A percentile compares a stretch with the other conserved stretches of the same genome.
Evolutionary conservation across 2,329 filamentous ascomycete species (phyloP).

Genomic region (Colletotrichum brevisporum): DNA sequence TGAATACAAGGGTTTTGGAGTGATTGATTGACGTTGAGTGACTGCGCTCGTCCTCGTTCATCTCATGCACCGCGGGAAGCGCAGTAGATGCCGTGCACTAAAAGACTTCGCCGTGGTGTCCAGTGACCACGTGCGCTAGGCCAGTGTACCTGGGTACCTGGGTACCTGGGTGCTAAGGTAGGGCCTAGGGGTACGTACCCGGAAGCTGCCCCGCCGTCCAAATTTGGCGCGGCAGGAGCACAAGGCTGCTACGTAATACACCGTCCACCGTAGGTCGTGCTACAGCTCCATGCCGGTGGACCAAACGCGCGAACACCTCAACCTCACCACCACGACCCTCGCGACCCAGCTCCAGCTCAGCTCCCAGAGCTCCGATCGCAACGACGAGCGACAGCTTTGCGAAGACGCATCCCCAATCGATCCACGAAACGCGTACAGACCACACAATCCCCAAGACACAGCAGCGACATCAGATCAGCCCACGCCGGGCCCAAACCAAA

Average conservation of each 20-base stretch:
- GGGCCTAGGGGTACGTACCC: not conserved
- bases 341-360: not conserved
- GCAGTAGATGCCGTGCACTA: slow-evolving; percentile 19
- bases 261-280: no score
- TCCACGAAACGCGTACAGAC: not conserved
- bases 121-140: not conserved
- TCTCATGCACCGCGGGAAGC: slow-evolving; percentile 16
- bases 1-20: not conserved
- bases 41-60: slow-evolving; percentile 8
- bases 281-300: not conserved
- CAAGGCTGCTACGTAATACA: not conserved
- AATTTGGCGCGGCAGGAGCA: not conserved
- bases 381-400: no score
- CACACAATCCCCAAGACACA: not conserved
- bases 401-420: not conserved
- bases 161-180: not conserved
- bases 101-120: not conserved
- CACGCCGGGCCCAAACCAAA: not conserved
- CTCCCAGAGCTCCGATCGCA: not conserved
- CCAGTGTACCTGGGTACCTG: not conserved
- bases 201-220: not conserved
- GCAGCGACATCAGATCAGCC: not conserved
- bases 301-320: not conserved
- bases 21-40: not conserved
- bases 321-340: not conserved